phyloP scores from a whole-genome alignment of 208 protist species.

The Cochliopodium minus region DNA sequence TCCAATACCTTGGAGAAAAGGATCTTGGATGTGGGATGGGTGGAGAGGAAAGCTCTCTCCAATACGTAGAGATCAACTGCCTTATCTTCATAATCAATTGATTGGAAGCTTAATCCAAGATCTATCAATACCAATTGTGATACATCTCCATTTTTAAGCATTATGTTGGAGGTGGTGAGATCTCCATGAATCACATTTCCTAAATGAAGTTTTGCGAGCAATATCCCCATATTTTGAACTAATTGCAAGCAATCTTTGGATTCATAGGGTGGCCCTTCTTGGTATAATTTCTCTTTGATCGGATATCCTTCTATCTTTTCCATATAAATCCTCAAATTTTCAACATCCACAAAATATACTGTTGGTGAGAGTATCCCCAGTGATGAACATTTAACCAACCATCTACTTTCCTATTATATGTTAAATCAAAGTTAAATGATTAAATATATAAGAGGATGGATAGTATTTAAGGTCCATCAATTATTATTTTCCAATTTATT shows the following conservation, averaged over 20 bases:
- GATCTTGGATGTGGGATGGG: constrained; percentile 55
- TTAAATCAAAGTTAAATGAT: too few species aligned
- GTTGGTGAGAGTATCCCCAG: not conserved
- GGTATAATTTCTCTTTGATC: not conserved
- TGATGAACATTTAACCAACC: not conserved
- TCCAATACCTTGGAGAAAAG: constrained; percentile 28
- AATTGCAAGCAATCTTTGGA: not conserved
- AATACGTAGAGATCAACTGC: constrained; percentile 95
- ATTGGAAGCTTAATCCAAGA: constrained; percentile 79
- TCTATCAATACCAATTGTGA: constrained; percentile 66
- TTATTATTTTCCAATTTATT: too few species aligned
- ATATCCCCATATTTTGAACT: constrained; percentile 46
- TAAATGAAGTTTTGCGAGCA: constrained; percentile 66
- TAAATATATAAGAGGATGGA: too few species aligned
- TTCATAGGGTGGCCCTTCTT: not conserved
- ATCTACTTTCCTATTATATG: not conserved
- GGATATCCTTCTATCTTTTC: not conserved
- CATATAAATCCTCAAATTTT: not conserved
- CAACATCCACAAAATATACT: constrained; percentile 1
- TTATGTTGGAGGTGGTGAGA: constrained; percentile 90
- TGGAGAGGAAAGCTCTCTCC: constrained; percentile 76
- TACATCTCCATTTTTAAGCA: constrained; percentile 25
- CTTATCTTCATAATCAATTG: constrained; percentile 69
- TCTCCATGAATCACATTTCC: constrained; percentile 80
- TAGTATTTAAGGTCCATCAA: too few species aligned